These are phyloP conservation scores for Phialophora macrospora DNA, from an alignment of 2,329 filamentous ascomycete genomes.

Conservation along the genomic window DNA sequence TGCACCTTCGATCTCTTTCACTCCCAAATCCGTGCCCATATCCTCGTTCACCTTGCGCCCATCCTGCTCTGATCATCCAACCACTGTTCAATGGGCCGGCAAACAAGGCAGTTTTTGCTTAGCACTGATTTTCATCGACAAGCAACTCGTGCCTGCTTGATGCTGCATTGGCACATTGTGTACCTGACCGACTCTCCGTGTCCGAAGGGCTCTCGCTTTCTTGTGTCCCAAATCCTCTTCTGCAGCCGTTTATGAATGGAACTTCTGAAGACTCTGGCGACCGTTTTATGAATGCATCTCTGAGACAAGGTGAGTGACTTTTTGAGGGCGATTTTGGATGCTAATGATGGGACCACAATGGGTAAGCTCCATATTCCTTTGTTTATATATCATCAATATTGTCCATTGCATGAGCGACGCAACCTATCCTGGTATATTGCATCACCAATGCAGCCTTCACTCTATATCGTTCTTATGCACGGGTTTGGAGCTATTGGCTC, in stretches of 20 bases:
- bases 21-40: slow-evolving; percentile 1
- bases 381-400: neutral
- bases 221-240: slow-evolving; percentile 19
- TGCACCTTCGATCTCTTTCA: neutral
- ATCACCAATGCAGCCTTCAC: slow-evolving; percentile 1
- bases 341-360: neutral
- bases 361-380: slow-evolving; percentile 5
- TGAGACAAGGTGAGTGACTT: slow-evolving; percentile 25
- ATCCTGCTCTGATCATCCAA: slow-evolving; percentile 12
- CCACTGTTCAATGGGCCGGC: slow-evolving; percentile 10
- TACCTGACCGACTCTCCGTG: neutral
- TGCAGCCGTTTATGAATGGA: neutral
- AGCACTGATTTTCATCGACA: neutral
- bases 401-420: slow-evolving; percentile 1
- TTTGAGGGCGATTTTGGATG: slow-evolving; percentile 28
- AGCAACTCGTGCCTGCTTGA: neutral
- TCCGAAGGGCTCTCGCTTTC: neutral
- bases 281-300: neutral
- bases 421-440: neutral
- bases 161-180: neutral
- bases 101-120: slow-evolving; percentile 9
- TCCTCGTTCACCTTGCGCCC: neutral
- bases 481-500: slow-evolving; percentile 3
- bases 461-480: neutral
- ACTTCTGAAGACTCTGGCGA: neutral